Evolutionary conservation across 768 basidiomycete genomes (phyloP), one percentile per base, ranked within the genome.

Genomic region (Mycena metata): DNA sequence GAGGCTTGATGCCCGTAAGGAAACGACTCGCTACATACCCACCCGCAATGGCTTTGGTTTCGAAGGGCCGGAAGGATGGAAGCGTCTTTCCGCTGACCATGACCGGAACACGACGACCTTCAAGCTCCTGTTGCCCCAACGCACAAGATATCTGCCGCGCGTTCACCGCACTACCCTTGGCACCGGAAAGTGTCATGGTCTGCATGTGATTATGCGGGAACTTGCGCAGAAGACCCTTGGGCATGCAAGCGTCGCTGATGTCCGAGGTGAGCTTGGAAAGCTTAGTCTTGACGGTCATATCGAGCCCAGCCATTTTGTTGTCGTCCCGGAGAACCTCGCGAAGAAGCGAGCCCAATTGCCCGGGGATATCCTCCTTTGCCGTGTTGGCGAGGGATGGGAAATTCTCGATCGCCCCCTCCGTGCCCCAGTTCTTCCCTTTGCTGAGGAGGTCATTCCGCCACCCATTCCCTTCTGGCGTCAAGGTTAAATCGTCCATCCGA

Each of bases 141-240:
- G 92, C 90, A 71, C 96, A 99, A n/a, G 98, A 99, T 73, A 99
- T 99, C 76, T 99, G 96, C 55, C 94, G 90, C 24, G 95, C 98
- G 75, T 99, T 99, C 79, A 98, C 97, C 16, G 94, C 93, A 68
- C 95, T 96, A 58, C 98, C 98, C 81, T 99, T 99, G 49, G 98
- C 98, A 72, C 98, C 98, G 41, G 97, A 98, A 61, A 94, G 88
- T 2, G 96, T 98, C 98, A 99, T 99, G 51, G 92, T 90, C 79
- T 99, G 97, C 98, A 99, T 99, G 88, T 99, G 91, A 81, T 99
- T 99, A 76, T 95, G 90, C 46, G 98, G 98, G 84, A 99, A 99
- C 69, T 92, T 90, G 74, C 96, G 95, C 73, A 96, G 85, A 54
- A 99, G 88, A 39, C 93, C 93, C 55, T 87, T 83, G 15, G 97